phyloP scores from a whole-genome alignment of 257 asterid species.

The Salvia rosmarinus region DNA sequence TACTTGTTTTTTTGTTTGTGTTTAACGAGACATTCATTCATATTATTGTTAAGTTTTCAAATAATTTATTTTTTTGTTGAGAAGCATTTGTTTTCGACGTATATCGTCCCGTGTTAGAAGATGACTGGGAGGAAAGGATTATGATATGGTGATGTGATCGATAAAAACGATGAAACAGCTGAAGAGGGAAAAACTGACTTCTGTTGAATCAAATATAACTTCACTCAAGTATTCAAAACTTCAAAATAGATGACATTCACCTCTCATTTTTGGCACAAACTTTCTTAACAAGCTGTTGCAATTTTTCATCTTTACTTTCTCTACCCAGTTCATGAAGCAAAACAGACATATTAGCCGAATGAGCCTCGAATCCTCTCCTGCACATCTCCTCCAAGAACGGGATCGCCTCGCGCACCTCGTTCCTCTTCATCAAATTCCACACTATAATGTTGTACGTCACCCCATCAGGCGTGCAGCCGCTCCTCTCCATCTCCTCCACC shows the following conservation, averaged over 20 bases:
- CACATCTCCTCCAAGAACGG: conserved; percentile 29
- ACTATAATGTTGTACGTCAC: conserved; percentile 27
- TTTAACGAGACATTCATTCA: too few relatives aligned
- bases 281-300: conserved; percentile 22
- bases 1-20: too few relatives aligned
- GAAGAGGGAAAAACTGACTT: not conserved
- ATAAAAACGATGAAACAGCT: not conserved
- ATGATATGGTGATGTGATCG: not conserved
- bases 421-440: conserved; percentile 23
- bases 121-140: not conserved
- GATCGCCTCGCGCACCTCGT: not conserved
- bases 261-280: conserved; percentile 10
- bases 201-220: not conserved
- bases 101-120: too few relatives aligned
- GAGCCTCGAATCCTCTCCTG: conserved; percentile 19
- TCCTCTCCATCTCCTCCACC: conserved; percentile 25
- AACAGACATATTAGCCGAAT: conserved; percentile 16
- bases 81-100: too few relatives aligned
- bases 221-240: not conserved
- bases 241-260: not conserved
- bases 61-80: too few relatives aligned
- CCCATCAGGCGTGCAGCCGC: conserved; percentile 3
- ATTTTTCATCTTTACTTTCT: not conserved
- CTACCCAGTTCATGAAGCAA: not conserved
- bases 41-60: too few relatives aligned